Percentiles rank a stretch among this genome's conserved stretches.
Conservation (phyloP, 768 basidiomycete genomes). For the Boletus pseudo-olivaceus region DNA sequence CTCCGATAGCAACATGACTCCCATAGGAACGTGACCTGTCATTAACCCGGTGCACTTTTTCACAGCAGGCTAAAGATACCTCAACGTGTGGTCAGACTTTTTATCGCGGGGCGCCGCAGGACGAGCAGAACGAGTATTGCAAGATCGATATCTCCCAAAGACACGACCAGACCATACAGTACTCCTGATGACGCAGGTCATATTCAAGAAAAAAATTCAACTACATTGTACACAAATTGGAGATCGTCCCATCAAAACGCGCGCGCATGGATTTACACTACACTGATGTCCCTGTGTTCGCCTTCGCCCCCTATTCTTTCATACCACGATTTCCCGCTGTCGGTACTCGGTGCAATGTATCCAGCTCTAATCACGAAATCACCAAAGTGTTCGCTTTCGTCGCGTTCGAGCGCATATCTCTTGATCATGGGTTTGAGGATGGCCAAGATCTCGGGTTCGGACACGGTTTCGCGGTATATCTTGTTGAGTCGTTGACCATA, state of each 20-base stretch:
- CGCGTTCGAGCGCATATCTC: constrained; percentile 81
- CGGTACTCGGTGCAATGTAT: constrained; percentile 81
- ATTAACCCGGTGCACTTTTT: too few relatives aligned
- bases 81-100: too few relatives aligned
- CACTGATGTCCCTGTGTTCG: constrained; percentile 38
- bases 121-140: too few relatives aligned
- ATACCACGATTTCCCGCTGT: constrained; percentile 79
- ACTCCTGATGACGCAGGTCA: not conserved
- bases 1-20: not conserved
- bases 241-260: not conserved
- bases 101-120: too few relatives aligned
- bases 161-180: not conserved
- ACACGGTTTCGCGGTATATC: constrained; percentile 88
- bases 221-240: not conserved
- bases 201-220: not conserved
- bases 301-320: constrained; percentile 81
- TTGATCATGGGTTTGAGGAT: constrained; percentile 94
- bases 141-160: not conserved
- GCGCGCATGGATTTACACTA: constrained; percentile 1
- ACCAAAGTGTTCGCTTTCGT: constrained; percentile 88
- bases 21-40: too few relatives aligned
- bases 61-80: too few relatives aligned
- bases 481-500: constrained; percentile 94
- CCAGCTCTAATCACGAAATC: constrained; percentile 93
- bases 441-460: constrained; percentile 87